Evolutionary conservation across 495 filamentous ascomycete genomes (phyloP), one percentile per base, ranked within the genome.

Genomic region (Evansstolkia leycettana): DNA sequence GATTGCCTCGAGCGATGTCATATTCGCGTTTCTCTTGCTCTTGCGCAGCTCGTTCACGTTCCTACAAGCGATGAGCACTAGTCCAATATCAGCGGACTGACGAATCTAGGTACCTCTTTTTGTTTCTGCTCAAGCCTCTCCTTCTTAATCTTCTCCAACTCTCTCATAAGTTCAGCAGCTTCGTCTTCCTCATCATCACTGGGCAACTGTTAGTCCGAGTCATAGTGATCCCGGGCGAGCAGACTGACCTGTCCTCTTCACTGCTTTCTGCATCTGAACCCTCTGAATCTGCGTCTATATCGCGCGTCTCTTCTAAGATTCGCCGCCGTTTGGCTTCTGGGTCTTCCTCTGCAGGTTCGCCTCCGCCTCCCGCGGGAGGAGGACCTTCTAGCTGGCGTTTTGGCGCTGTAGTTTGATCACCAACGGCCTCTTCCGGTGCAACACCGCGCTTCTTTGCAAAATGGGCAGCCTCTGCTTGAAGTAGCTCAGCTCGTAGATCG

Each of bases 1-100:
- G 92, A 52, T 98, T 98, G 11, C 90, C 90, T 31, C 81, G 64
- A 17, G 90, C 89, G 45, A 98, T 94, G 39, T 94, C 84, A 36
- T 74, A 65, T 55, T 95, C 90, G 20, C 81, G 71, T 48, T 82
- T 70, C 51, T 83, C 88, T 52, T 89, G 66, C 45, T 95, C 90
- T 37, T 75, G 66, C 7, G 72, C 80, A 16, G 73, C 78, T 35
- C 75, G 76, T 51, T 85, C 86, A 20, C 69, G 75, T 51, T 88
- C 84, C 73, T 81, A 39, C 25, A 34, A 0, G 24, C 5, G 2
- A 14, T 56, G 28, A 57, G n/a, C n/a, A n/a, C n/a, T n/a, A n/a
- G n/a, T n/a, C n/a, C n/a, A n/a, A n/a, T n/a, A n/a, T n/a, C n/a
- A n/a, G n/a, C n/a, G n/a, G n/a, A n/a, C n/a, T 34, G 14, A 20